phyloP scores from a whole-genome alignment of 495 filamentous ascomycete species.

The Chaetomium cochliodes region DNA sequence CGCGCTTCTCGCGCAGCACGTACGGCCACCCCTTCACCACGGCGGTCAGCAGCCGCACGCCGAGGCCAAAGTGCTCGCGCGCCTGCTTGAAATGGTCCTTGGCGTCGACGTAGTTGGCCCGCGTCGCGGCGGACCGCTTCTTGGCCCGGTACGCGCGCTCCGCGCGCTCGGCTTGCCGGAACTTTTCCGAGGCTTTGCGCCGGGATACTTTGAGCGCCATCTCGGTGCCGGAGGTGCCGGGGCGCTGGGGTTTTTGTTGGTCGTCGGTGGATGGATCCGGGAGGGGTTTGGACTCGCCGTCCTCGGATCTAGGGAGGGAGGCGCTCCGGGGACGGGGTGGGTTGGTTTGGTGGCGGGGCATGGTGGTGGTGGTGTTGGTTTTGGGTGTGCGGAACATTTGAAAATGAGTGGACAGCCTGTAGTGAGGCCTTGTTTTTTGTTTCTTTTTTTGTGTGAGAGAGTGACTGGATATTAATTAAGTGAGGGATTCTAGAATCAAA shows the following conservation, averaged over 20 bases:
- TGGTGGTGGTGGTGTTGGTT: neutral
- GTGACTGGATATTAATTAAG: neutral
- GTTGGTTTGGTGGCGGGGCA: neutral
- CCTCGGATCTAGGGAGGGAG: neutral
- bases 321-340: constrained; percentile 5
- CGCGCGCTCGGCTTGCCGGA: constrained; percentile 30
- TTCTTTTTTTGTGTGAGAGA: neutral
- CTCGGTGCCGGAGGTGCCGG: constrained; percentile 36
- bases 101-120: constrained; percentile 30
- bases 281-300: constrained; percentile 10
- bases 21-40: constrained; percentile 26
- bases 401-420: constrained; percentile 12
- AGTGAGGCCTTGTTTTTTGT: neutral
- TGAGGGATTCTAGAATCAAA: neutral
- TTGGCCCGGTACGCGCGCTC: constrained; percentile 33
- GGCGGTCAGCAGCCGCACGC: constrained; percentile 20
- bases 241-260: constrained; percentile 19
- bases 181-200: constrained; percentile 28
- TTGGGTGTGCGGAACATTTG: constrained; percentile 9
- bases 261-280: constrained; percentile 5
- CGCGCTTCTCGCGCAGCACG: constrained; percentile 24
- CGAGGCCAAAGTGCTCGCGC: constrained; percentile 27
- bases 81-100: constrained; percentile 32
- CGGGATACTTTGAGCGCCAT: constrained; percentile 31
- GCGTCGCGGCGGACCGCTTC: constrained; percentile 33